Conservation (phyloP, 768 basidiomycete species). For the Pleurotus cornucopiae region DNA sequence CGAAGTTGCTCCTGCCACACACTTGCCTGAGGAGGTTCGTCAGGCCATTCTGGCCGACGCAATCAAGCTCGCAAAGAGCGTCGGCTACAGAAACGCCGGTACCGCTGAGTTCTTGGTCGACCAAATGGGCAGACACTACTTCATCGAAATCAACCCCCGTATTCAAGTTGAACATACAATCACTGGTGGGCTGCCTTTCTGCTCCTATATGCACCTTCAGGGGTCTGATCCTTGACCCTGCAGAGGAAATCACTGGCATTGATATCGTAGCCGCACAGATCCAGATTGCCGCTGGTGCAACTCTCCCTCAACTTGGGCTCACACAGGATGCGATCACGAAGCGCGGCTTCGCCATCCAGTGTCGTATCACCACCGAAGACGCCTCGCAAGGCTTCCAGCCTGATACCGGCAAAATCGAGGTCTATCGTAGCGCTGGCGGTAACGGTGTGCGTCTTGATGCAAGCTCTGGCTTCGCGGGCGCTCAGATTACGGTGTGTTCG, state of each 20-base stretch:
- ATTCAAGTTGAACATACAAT: conserved; percentile 99
- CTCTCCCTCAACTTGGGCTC: conserved; percentile 90
- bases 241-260: conserved; percentile 99
- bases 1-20: conserved; percentile 95
- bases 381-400: conserved; percentile 91
- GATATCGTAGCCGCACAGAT: conserved; percentile 99
- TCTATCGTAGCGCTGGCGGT: conserved; percentile 97
- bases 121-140: conserved; percentile 94
- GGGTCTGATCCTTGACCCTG: conserved; percentile 9
- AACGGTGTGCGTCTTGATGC: conserved; percentile 98
- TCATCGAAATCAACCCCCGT: conserved; percentile 99
- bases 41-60: conserved; percentile 87
- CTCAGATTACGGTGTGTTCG: conserved; percentile 88
- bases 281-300: conserved; percentile 98
- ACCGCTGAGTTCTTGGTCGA: conserved; percentile 99
- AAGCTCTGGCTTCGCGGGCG: conserved; percentile 96
- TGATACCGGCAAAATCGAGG: conserved; percentile 98
- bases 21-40: conserved; percentile 87
- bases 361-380: conserved; percentile 98
- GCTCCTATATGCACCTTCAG: conserved; percentile 2
- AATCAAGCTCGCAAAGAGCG: conserved; percentile 90
- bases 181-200: conserved; percentile 56
- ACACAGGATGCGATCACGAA: conserved; percentile 95
- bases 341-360: conserved; percentile 97
- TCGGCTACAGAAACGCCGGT: conserved; percentile 94